These are phyloP conservation scores for Arthrobotrys sinensis DNA, from an alignment of 2,329 filamentous ascomycete genomes.

Conservation along the genomic window DNA sequence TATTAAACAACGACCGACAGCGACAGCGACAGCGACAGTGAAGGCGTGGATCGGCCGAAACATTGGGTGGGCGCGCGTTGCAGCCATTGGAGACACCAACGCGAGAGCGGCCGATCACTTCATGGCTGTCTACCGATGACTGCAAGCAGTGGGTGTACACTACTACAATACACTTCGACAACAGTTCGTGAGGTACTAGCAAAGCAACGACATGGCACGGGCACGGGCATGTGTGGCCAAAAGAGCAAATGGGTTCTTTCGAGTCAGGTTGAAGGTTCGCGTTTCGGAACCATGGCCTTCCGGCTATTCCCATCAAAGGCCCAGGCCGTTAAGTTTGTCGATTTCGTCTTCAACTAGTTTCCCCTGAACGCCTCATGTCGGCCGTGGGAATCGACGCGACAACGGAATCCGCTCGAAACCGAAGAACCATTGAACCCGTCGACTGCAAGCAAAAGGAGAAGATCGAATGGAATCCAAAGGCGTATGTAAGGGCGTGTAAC, in stretches of 20 bases:
- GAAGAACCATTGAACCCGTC: conserved; percentile 15
- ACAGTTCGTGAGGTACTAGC: background rate
- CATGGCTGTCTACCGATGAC: background rate
- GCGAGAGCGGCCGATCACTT: background rate
- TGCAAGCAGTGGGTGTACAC: too few relatives aligned
- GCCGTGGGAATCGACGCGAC: conserved; percentile 2
- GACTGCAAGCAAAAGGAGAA: background rate
- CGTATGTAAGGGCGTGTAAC: background rate
- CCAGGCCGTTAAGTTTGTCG: background rate
- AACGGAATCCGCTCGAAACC: background rate
- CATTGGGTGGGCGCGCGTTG: conserved; percentile 3
- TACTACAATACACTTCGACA: background rate
- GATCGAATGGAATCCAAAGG: background rate
- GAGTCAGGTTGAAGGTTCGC: background rate
- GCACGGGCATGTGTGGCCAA: conserved; percentile 4
- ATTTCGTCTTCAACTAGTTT: background rate
- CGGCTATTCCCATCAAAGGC: background rate
- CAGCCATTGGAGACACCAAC: background rate
- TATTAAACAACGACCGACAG: background rate
- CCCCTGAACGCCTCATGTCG: conserved; percentile 23
- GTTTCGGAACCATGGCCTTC: conserved; percentile 33
- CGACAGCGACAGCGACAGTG: background rate
- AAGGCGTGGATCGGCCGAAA: background rate
- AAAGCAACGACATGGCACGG: background rate
- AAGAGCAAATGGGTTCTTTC: conserved; percentile 8